Evolutionary conservation across 768 basidiomycete species (phyloP).

Genomic region (Cystofilobasidium macerans): DNA sequence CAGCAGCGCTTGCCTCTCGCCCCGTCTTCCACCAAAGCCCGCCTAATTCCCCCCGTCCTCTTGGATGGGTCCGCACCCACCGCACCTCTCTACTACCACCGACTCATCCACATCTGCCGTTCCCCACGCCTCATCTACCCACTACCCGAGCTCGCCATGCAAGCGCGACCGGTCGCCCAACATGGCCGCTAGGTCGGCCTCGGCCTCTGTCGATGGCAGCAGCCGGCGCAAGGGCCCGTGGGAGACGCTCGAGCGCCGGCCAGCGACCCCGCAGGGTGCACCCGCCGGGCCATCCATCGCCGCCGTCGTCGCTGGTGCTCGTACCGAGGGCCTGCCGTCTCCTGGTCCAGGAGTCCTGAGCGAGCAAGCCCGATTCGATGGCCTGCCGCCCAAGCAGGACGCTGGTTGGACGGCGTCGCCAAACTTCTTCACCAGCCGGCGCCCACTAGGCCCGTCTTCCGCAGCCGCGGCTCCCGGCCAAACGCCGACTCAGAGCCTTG

Average conservation of each 20-base stretch:
- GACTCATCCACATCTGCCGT: not conserved
- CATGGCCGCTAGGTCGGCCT: not conserved
- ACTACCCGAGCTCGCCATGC: not conserved
- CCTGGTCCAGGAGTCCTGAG: too few species aligned
- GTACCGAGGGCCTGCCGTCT: too few species aligned
- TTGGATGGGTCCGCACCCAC: constrained; percentile 5
- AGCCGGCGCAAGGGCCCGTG: not conserved
- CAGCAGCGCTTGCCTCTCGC: not conserved
- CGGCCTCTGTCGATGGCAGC: not conserved
- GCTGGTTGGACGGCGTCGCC: not conserved
- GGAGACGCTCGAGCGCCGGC: not conserved
- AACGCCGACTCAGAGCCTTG: not conserved
- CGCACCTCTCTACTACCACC: not conserved
- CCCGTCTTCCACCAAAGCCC: not conserved
- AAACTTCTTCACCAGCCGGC: constrained; percentile 6
- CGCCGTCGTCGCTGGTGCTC: too few species aligned
- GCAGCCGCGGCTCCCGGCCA: not conserved
- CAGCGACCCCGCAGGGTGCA: not conserved
- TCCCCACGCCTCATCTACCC: not conserved
- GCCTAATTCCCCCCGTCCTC: not conserved
- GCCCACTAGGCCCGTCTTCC: not conserved
- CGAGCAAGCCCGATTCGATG: not conserved
- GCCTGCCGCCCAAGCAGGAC: not conserved
- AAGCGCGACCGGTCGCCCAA: too few species aligned
- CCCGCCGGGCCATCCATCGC: too few species aligned